These are phyloP conservation scores for Phytophthora idaei DNA, from an alignment of 352 stramenopile genomes.

Conservation along the genomic window DNA sequence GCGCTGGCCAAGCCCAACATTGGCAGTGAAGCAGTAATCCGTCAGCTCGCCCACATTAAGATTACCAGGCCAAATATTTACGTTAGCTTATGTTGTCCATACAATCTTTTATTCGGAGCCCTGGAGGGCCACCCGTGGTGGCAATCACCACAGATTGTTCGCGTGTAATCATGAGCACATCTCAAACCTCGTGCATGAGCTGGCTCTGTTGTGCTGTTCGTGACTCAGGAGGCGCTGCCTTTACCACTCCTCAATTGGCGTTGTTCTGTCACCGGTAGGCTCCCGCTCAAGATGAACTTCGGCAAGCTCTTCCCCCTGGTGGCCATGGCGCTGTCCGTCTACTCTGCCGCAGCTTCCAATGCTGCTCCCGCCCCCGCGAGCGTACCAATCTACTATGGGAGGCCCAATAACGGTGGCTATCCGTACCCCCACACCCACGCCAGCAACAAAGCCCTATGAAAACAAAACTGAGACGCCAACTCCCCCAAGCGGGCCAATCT, in stretches of 20 bases:
- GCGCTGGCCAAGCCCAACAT: too few species aligned
- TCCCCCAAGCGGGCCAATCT: slow-evolving; percentile 2
- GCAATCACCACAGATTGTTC: not conserved
- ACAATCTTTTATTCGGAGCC: too few species aligned
- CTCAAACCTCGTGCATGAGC: slow-evolving; percentile 1
- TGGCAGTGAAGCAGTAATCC: too few species aligned
- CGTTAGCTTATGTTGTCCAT: too few species aligned
- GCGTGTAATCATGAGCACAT: not conserved
- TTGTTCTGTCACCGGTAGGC: not conserved
- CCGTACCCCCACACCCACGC: slow-evolving; percentile 12
- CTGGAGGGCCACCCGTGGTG: too few species aligned
- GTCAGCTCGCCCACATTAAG: too few species aligned
- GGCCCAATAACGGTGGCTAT: slow-evolving; percentile 25
- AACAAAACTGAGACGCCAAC: slow-evolving; percentile 12
- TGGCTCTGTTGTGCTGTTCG: slow-evolving; percentile 4
- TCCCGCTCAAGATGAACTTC: slow-evolving; percentile 16
- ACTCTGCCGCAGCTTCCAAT: not conserved
- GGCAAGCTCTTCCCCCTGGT: slow-evolving; percentile 17
- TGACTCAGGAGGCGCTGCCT: not conserved
- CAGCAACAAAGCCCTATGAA: slow-evolving; percentile 1
- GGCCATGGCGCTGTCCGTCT: slow-evolving; percentile 2
- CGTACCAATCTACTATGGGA: slow-evolving; percentile 16
- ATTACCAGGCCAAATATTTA: too few species aligned
- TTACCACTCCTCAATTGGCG: not conserved
- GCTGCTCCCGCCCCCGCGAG: slow-evolving; percentile 1